phyloP scores from a whole-genome alignment of 257 asterid genomes.

The Orobanche coerulescens region DNA sequence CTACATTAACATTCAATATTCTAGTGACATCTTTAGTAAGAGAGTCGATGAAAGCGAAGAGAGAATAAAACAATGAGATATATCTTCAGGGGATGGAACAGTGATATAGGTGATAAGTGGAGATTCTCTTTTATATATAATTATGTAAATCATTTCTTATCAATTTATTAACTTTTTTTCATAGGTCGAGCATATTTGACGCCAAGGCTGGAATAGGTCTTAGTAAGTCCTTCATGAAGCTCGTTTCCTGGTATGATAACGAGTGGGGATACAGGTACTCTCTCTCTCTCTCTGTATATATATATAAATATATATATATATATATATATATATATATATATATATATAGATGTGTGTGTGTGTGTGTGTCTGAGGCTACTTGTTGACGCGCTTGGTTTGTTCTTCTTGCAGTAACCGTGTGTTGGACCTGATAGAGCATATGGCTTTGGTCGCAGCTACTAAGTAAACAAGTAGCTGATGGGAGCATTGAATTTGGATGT shows the following conservation, averaged over 20 bases:
- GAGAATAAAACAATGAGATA: no score
- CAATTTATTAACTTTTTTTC: not conserved
- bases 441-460: slow-evolving; percentile 80
- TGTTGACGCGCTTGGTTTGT: not conserved
- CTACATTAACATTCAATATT: no score
- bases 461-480: slow-evolving; percentile 27
- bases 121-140: no score
- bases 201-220: slow-evolving; percentile 98
- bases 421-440: slow-evolving; percentile 89
- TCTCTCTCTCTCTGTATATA: slow-evolving; percentile 4
- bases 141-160: not conserved
- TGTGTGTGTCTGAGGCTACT: not conserved
- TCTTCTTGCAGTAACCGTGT: slow-evolving; percentile 61
- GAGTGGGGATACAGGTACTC: slow-evolving; percentile 99
- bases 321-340: no score
- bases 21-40: no score
- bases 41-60: no score
- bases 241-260: slow-evolving; percentile 93
- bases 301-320: no score
- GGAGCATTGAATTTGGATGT: slow-evolving; percentile 20
- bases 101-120: no score
- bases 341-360: slow-evolving; percentile 40
- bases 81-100: no score
- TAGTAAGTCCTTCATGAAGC: slow-evolving; percentile 76
- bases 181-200: slow-evolving; percentile 94